Base-by-base conservation (phyloP, 805 yeast genomes). In the Candida maris region DNA sequence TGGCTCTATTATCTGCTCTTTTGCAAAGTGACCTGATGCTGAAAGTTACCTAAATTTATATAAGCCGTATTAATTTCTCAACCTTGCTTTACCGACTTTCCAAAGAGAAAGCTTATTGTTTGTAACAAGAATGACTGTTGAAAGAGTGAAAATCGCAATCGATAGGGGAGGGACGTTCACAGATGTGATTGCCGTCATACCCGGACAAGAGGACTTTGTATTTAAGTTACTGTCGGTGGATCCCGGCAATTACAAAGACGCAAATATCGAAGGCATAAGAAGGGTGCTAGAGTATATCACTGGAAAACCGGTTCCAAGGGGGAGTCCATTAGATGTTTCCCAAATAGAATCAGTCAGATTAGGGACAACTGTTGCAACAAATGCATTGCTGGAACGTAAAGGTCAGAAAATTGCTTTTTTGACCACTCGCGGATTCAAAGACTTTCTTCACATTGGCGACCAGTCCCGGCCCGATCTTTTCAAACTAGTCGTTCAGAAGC, bases 141-240 rank as follows among this genome's bases (percentile, higher is more conserved):
- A 34, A 14, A 20, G 32, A 36, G 32, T 31, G 7, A 30, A 27
- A n/a, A 36, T 36, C 13, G 39, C 39, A 8, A 36, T 36, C n/a
- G 51, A 46, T 25, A 36, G 48, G 30, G 72, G 72, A 36, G 72
- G 71, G 40, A 67, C 71, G 8, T 70, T 70, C 51, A 64, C 70
- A 23, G 75, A 70, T 45, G 69, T 69, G 26, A 60, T 67, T 30
- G 73, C 73, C 30, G 61, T 56, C 29, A 62, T 68, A 19, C 73
- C 73, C 1, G 58, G 55, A 23, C 60, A 63, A 27, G 57, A 51
- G 4, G 75, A 70, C 34, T 35, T 31, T 21, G 56, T 57, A 38
- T 71, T 48, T 35, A 50, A 50, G 31, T 31, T 50, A 8, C 39
- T 48, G n/a, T 46, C 51, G 1, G 55, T 40, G 6, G 55, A 50